Percentiles rank a stretch among this genome's conserved stretches.
Evolutionary conservation across 2,329 filamentous ascomycete species (phyloP).

Genomic region (Trichoderma atroviride): DNA sequence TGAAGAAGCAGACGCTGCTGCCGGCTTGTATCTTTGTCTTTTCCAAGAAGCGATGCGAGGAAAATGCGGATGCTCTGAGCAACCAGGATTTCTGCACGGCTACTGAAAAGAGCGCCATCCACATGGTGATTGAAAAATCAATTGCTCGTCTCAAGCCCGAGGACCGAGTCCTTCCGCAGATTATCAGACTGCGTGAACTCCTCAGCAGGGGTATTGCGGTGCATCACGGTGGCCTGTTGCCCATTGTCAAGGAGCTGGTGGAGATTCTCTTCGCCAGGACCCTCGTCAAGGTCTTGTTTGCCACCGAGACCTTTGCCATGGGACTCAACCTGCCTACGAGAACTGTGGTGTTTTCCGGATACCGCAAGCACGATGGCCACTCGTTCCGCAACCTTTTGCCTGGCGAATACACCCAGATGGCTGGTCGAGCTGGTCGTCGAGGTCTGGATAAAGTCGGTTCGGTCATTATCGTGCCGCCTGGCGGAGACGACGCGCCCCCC

Average conservation of each 20-base stretch:
- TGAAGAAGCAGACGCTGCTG: slow-evolving; percentile 83
- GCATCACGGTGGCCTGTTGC: slow-evolving; percentile 90
- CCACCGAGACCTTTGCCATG: slow-evolving; percentile 98
- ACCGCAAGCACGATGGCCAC: slow-evolving; percentile 93
- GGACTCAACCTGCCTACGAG: slow-evolving; percentile 92
- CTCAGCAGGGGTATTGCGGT: slow-evolving; percentile 89
- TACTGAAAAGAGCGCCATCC: slow-evolving; percentile 91
- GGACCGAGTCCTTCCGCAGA: slow-evolving; percentile 88
- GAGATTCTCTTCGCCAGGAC: slow-evolving; percentile 96
- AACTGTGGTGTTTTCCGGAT: slow-evolving; percentile 96
- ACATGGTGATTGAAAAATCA: slow-evolving; percentile 97
- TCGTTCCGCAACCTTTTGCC: slow-evolving; percentile 88
- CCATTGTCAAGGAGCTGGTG: slow-evolving; percentile 96
- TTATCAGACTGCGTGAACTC: slow-evolving; percentile 82
- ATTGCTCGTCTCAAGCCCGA: slow-evolving; percentile 88
- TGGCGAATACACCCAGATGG: slow-evolving; percentile 99
- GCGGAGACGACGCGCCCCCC: slow-evolving; percentile 82
- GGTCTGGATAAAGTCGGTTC: slow-evolving; percentile 91
- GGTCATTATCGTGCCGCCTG: slow-evolving; percentile 88
- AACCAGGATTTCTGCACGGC: slow-evolving; percentile 96
- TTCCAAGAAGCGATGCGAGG: slow-evolving; percentile 95
- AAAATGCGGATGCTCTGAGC: slow-evolving; percentile 92
- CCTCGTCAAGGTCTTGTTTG: slow-evolving; percentile 94
- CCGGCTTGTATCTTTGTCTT: slow-evolving; percentile 98
- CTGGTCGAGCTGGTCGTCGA: slow-evolving; percentile 87